Evolutionary conservation across 768 basidiomycete species (phyloP).

Genomic region (Fomitopsis pulvina): DNA sequence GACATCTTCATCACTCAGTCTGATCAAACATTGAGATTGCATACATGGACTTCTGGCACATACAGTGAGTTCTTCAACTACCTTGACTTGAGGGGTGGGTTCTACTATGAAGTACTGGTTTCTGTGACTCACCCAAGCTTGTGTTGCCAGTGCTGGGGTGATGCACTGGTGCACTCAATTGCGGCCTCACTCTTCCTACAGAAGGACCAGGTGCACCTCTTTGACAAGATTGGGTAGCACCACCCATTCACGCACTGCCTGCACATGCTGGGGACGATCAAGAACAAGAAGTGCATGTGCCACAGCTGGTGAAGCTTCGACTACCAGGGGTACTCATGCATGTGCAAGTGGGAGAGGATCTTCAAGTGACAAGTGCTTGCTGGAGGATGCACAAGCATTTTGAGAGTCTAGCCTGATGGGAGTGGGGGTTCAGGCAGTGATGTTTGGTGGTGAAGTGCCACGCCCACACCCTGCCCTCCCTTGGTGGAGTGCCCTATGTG

Average conservation of each 20-base stretch:
- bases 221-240: slow-evolving; percentile 68
- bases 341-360: slow-evolving; percentile 43
- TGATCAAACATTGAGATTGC: slow-evolving; percentile 79
- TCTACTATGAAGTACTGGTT: slow-evolving; percentile 74
- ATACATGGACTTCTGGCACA: slow-evolving; percentile 86
- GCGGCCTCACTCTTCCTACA: slow-evolving; percentile 40
- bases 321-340: slow-evolving; percentile 52
- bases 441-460: neutral
- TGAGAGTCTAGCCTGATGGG: neutral
- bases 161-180: slow-evolving; percentile 44
- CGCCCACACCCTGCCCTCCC: neutral
- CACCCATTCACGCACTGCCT: slow-evolving; percentile 50
- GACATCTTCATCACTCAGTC: slow-evolving; percentile 26
- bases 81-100: slow-evolving; percentile 78
- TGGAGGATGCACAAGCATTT: neutral
- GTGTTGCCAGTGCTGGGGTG: slow-evolving; percentile 30
- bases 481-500: neutral
- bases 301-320: slow-evolving; percentile 50
- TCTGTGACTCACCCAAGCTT: neutral
- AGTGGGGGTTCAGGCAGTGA: neutral
- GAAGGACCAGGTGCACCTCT: slow-evolving; percentile 64
- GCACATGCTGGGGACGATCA: slow-evolving; percentile 27
- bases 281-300: slow-evolving; percentile 40
- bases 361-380: neutral
- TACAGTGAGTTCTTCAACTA: slow-evolving; percentile 81